Conservation (phyloP, 805 yeast species). For the Yarrowia sp. region DNA sequence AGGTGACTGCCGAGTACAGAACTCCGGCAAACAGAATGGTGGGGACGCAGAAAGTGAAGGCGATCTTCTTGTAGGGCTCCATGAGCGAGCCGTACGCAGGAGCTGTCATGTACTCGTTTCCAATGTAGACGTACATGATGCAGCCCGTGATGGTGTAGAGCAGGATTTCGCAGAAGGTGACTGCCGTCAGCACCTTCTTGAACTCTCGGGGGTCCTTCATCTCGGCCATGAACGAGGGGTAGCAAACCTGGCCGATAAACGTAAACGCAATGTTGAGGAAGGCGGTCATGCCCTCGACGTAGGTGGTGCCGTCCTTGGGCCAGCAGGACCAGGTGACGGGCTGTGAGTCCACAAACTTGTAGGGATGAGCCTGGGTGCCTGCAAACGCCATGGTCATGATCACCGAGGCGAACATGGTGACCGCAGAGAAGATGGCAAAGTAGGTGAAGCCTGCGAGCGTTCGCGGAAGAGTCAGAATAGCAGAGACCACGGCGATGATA, state of each 20-base stretch:
- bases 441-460: slow-evolving; percentile 53
- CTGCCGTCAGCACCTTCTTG: slow-evolving; percentile 54
- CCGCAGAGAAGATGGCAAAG: slow-evolving; percentile 54
- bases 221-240: slow-evolving; percentile 60
- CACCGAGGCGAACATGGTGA: slow-evolving; percentile 57
- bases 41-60: slow-evolving; percentile 62
- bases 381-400: slow-evolving; percentile 53
- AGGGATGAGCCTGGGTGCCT: slow-evolving; percentile 52
- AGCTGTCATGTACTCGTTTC: slow-evolving; percentile 51
- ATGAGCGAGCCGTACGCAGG: slow-evolving; percentile 58
- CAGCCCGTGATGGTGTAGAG: slow-evolving; percentile 56
- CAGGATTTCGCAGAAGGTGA: slow-evolving; percentile 50
- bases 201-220: slow-evolving; percentile 59
- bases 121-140: slow-evolving; percentile 57
- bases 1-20: slow-evolving; percentile 53
- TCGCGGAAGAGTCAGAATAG: slow-evolving; percentile 54
- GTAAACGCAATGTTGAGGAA: slow-evolving; percentile 59
- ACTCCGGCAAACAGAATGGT: slow-evolving; percentile 57
- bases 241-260: slow-evolving; percentile 62
- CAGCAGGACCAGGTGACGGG: slow-evolving; percentile 49
- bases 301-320: slow-evolving; percentile 54
- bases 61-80: slow-evolving; percentile 49
- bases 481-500: slow-evolving; percentile 50
- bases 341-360: slow-evolving; percentile 40
- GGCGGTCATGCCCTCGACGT: slow-evolving; percentile 55